Evolutionary conservation across 1,284 basidiomycete genomes (phyloP), one percentile per base, ranked within the genome.

Genomic region (Trametes pubescens): DNA sequence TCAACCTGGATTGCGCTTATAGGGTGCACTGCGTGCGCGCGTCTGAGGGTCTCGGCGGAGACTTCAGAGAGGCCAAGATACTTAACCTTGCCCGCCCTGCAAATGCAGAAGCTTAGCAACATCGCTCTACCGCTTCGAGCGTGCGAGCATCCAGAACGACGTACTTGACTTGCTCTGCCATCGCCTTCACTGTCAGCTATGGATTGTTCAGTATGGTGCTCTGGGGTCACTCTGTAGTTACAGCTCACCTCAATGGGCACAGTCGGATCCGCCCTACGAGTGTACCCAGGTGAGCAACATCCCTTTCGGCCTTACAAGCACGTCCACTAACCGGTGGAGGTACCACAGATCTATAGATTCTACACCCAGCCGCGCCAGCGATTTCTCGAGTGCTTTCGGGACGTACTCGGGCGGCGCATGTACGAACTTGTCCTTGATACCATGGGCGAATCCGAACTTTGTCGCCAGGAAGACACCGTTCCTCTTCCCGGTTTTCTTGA

Each of bases 11-110:
- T 76, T 4, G 86, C 87, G 2, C 85, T 74, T 64, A 91, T 86
- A 0, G 85, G 85, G 66, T 86, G 84, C 7, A 88, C 79, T 14
- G 83, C 82, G 66, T 86, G 81, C 4, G 90, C 90, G 49, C 88
- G 84, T 5, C 87, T 82, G 16, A 92, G 80, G 0, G 87, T 88
- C 1, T 75, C 77, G 1, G 83, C 82, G 0, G 83, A 84, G 61
- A 82, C 80, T 71, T 92, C 90, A 52, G 86, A 89, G 22, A 90
- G 77, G 0, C 89, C 88, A n/a, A 91, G 75, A 71, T 86, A 82
- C 62, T 83, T 84, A 52, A 87, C 81, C 71, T 87, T 88, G n/a
- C 87, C 87, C 47, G 79, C 83, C 63, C 83, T 84, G 56, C 26
- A 32, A 18, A 24, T 47, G 44, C 4, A 24, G 21, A 10, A 22